Conservation (phyloP, 2,329 filamentous ascomycete genomes). For the Penicillium oxalicum region DNA sequence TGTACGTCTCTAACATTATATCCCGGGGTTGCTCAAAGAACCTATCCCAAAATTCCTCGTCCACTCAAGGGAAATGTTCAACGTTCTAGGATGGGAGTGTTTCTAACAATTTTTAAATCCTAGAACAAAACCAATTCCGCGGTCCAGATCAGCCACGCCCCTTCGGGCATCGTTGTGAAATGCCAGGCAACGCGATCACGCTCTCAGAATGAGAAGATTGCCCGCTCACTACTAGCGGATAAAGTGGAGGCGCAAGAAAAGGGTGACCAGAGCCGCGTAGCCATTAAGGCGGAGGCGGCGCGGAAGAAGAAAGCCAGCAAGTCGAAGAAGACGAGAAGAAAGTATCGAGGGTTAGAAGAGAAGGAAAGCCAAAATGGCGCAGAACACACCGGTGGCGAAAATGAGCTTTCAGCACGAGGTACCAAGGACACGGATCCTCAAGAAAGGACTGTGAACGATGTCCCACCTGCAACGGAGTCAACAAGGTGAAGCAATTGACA, state of each 20-base stretch:
- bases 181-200: conserved; percentile 85
- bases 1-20: conserved; percentile 41
- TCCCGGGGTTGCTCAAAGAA: too few species aligned
- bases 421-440: not conserved
- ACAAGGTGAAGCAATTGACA: too few species aligned
- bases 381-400: conserved; percentile 10
- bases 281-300: conserved; percentile 78
- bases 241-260: conserved; percentile 68
- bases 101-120: too few species aligned
- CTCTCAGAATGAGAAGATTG: conserved; percentile 79
- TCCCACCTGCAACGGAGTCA: too few species aligned
- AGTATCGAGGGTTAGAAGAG: conserved; percentile 37
- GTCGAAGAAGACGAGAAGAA: conserved; percentile 40
- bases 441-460: too few species aligned
- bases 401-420: conserved; percentile 5
- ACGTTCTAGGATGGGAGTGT: too few species aligned
- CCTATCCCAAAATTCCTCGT: not conserved
- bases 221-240: conserved; percentile 69
- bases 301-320: conserved; percentile 51
- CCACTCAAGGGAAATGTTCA: not conserved
- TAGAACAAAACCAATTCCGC: conserved; percentile 96
- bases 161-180: conserved; percentile 89
- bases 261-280: conserved; percentile 67
- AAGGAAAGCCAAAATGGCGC: conserved; percentile 15
- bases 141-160: conserved; percentile 83